These are phyloP conservation scores for Gautieria morchelliformis DNA, from an alignment of 768 basidiomycete genomes.

Conservation along the genomic window DNA sequence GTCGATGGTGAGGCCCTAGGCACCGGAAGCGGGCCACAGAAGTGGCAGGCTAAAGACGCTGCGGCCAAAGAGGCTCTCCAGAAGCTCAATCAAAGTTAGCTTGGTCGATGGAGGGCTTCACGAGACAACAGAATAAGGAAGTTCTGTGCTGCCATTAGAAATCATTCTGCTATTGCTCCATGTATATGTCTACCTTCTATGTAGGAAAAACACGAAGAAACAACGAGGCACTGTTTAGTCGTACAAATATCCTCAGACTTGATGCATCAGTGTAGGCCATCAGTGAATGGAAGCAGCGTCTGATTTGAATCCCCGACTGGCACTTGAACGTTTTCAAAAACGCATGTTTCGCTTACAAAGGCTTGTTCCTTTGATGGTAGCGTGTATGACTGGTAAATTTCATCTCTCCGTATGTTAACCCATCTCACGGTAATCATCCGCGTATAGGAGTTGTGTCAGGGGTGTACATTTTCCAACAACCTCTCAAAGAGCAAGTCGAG, in stretches of 20 bases:
- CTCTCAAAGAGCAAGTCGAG: constrained; percentile 17
- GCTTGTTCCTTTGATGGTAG: constrained; percentile 42
- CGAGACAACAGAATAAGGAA: neutral
- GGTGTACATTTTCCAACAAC: constrained; percentile 56
- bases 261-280: neutral
- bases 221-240: neutral
- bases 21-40: constrained; percentile 32
- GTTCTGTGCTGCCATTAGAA: neutral
- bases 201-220: no score
- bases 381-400: constrained; percentile 43
- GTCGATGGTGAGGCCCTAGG: constrained; percentile 42
- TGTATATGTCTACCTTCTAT: no score
- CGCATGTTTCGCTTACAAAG: constrained; percentile 28
- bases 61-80: constrained; percentile 22
- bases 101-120: neutral
- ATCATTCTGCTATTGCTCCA: no score
- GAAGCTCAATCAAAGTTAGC: constrained; percentile 11
- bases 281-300: neutral
- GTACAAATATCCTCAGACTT: neutral
- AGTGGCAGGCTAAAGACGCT: constrained; percentile 27
- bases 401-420: neutral
- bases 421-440: neutral
- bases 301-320: constrained; percentile 7
- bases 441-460: constrained; percentile 49
- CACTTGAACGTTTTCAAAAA: neutral